phyloP scores from a whole-genome alignment of 495 filamentous ascomycete genomes.

The Aspergillus cavernicola region DNA sequence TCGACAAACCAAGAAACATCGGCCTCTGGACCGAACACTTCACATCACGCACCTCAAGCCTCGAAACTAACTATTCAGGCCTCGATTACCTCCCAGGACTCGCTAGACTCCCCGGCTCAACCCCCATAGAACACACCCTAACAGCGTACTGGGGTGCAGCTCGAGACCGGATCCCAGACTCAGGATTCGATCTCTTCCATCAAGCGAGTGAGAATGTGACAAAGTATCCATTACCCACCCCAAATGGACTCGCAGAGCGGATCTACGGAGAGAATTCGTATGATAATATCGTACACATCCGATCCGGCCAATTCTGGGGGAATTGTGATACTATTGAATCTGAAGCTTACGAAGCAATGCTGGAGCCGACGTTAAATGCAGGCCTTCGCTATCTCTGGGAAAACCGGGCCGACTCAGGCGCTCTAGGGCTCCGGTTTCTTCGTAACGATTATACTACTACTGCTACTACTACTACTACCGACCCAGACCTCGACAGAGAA shows the following conservation, averaged over 20 bases:
- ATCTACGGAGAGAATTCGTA: conserved; percentile 13
- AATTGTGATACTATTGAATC: conserved; percentile 11
- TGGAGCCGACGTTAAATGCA: conserved; percentile 14
- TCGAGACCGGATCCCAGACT: conserved; percentile 22
- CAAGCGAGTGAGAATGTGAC: not conserved
- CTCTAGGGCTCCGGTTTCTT: conserved; percentile 16
- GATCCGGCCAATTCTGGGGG: conserved; percentile 21
- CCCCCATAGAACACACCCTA: conserved; percentile 8
- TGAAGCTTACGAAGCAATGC: conserved; percentile 3
- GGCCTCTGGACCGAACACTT: conserved; percentile 21
- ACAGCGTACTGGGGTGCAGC: conserved; percentile 28
- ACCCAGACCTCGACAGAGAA: not conserved
- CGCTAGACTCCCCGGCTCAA: conserved; percentile 6
- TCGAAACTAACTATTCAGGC: conserved; percentile 24
- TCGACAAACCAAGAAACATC: not conserved
- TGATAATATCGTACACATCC: conserved; percentile 21
- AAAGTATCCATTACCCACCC: not conserved
- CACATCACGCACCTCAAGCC: conserved; percentile 5
- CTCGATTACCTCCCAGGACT: conserved; percentile 22
- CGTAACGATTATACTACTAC: not conserved
- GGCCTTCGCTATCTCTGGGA: conserved; percentile 18
- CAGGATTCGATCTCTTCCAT: conserved; percentile 11
- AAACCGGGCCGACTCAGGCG: not conserved
- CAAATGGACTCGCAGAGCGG: not conserved
- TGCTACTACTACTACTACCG: not conserved